phyloP scores from a whole-genome alignment of 2,329 filamentous ascomycete species.

The Diaporthe caulivora region DNA sequence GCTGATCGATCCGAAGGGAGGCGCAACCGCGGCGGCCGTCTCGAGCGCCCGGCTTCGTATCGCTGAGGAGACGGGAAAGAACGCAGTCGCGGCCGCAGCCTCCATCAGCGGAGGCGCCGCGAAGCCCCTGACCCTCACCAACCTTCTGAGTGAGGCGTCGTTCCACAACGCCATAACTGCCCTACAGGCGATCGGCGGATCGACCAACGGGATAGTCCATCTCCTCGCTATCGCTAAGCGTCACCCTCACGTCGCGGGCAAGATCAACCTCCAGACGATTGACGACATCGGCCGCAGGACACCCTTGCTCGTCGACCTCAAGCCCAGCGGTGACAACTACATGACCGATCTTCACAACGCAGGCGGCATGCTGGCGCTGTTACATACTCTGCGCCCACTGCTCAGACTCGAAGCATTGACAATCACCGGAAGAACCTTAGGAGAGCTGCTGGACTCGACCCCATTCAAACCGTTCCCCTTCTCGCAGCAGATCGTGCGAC shows the following conservation, averaged over 20 bases:
- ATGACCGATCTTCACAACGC: slow-evolving; percentile 93
- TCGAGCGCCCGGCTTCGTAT: slow-evolving; percentile 85
- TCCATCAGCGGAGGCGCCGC: slow-evolving; percentile 59
- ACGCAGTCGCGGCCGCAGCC: slow-evolving; percentile 74
- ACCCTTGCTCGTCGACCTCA: slow-evolving; percentile 85
- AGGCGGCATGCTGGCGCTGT: slow-evolving; percentile 85
- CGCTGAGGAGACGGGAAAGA: slow-evolving; percentile 78
- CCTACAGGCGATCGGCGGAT: slow-evolving; percentile 86
- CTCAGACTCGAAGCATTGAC: slow-evolving; percentile 83
- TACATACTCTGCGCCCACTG: slow-evolving; percentile 82
- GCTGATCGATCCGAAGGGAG: slow-evolving; percentile 78
- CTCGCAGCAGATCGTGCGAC: slow-evolving; percentile 67
- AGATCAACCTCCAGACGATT: slow-evolving; percentile 80
- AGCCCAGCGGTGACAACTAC: slow-evolving; percentile 87
- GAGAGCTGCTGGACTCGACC: slow-evolving; percentile 79
- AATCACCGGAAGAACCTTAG: slow-evolving; percentile 86
- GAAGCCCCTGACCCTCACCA: slow-evolving; percentile 71
- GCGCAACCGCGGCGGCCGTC: slow-evolving; percentile 78
- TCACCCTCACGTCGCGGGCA: slow-evolving; percentile 71
- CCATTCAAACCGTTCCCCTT: slow-evolving; percentile 67
- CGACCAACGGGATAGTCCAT: slow-evolving; percentile 87
- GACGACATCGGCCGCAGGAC: slow-evolving; percentile 83
- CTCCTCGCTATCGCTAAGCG: slow-evolving; percentile 87
- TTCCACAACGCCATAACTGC: slow-evolving; percentile 91
- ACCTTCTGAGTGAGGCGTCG: slow-evolving; percentile 73